Conservation (phyloP, 2,329 filamentous ascomycete genomes). For the Sclerotiophoma versabilis region DNA sequence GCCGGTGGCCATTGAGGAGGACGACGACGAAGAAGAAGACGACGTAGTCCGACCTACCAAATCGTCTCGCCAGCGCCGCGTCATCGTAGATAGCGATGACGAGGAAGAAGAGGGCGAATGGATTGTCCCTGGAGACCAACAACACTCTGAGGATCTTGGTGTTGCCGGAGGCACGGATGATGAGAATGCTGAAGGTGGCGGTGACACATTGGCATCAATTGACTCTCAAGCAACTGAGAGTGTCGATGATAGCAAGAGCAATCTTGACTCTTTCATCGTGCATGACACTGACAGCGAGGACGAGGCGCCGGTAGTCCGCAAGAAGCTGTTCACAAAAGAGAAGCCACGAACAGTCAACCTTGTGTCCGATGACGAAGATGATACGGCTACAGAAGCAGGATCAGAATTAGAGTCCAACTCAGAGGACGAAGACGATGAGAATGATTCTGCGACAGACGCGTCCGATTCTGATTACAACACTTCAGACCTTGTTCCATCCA, state of each 20-base stretch:
- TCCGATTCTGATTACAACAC: constrained; percentile 50
- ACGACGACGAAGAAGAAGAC: constrained; percentile 40
- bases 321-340: constrained; percentile 35
- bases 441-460: constrained; percentile 52
- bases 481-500: constrained; percentile 70
- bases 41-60: constrained; percentile 20
- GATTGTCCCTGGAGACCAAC: constrained; percentile 76
- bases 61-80: constrained; percentile 40
- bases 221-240: constrained; percentile 72
- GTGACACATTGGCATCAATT: constrained; percentile 76
- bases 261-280: constrained; percentile 46
- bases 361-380: constrained; percentile 54
- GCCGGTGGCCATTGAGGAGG: constrained; percentile 31
- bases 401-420: constrained; percentile 51
- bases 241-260: constrained; percentile 55
- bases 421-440: constrained; percentile 53
- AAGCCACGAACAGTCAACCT: constrained; percentile 63
- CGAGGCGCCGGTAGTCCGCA: constrained; percentile 40
- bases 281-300: constrained; percentile 51
- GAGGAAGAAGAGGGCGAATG: constrained; percentile 77
- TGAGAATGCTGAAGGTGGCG: constrained; percentile 85
- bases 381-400: constrained; percentile 48
- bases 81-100: constrained; percentile 71
- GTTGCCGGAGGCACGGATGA: constrained; percentile 86
- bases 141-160: constrained; percentile 67